Evolutionary conservation across 495 filamentous ascomycete species (phyloP), one percentile per base, ranked within the genome.

Genomic region (Neurospora sp.): DNA sequence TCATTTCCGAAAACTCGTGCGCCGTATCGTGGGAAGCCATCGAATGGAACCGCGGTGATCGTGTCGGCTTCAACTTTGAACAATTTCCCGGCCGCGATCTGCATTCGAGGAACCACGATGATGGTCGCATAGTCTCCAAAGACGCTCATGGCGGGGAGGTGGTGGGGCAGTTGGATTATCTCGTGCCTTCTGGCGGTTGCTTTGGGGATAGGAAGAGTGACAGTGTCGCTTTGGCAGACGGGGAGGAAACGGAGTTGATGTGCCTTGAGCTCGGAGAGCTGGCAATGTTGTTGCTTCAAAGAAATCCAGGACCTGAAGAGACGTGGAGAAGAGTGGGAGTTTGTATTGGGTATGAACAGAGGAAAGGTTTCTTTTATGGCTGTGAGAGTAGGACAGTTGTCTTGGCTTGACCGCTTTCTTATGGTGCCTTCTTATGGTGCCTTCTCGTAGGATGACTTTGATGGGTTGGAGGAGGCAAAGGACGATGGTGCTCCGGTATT

Each of bases 351-450:
- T 80, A 79, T 16, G 22, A 22, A 31, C 74, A 72, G 44, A 70
- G 78, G 6, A 79, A 75, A 69, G 77, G 78, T 18, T 80, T 80
- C 41, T 80, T 80, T 69, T 80, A 80, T 53, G 78, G 78, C 0
- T 79, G 77, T 8, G 76, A 76, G 35, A 72, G 72, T 16, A 77
- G 53, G 35, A 73, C 10, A 3, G 31, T 80, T 27, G 65, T 65
- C 35, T 68, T 80, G 3, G 73, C 61, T 42, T 79, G 73, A 75
- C 27, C 53, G 53, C 14, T 71, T 70, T 31, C 20, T 14, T 53
- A n/a, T 70, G 69, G 7, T 42, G n/a, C 20, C n/a, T 47, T 22
- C 18, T 47, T 53, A n/a, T 70, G 69, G 7, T 42, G n/a, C 20
- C n/a, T 47, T 22, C 18, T 47, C 44, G 8, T 47, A n/a, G n/a